Evolutionary conservation across 2,329 filamentous ascomycete genomes (phyloP).

Genomic region (Elsinoe australis): DNA sequence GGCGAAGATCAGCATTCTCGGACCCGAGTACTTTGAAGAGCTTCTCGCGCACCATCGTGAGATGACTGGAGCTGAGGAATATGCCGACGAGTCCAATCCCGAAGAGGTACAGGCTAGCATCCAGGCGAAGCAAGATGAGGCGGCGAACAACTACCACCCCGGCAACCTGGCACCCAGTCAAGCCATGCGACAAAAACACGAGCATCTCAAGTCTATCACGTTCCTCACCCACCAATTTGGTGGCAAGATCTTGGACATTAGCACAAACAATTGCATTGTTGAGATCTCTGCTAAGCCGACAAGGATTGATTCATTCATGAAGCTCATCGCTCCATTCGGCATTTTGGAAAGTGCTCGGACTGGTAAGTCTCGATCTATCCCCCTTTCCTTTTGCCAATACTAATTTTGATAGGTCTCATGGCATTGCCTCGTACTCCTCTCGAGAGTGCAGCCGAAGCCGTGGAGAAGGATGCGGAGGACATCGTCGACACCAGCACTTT

Average conservation of each 20-base stretch:
- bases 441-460: conserved; percentile 59
- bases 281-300: conserved; percentile 89
- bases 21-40: conserved; percentile 97
- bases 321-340: conserved; percentile 87
- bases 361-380: conserved; percentile 38
- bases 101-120: conserved; percentile 23
- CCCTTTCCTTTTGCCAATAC: neutral
- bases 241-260: conserved; percentile 95
- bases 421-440: conserved; percentile 89
- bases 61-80: conserved; percentile 54
- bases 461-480: conserved; percentile 80
- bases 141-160: conserved; percentile 70
- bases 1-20: conserved; percentile 92
- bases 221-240: conserved; percentile 96
- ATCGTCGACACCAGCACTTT: conserved; percentile 91
- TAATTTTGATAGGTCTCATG: conserved; percentile 64
- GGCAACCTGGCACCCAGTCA: conserved; percentile 77
- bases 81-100: conserved; percentile 22
- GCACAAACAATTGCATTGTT: conserved; percentile 96
- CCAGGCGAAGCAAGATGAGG: conserved; percentile 30
- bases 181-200: conserved; percentile 90
- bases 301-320: conserved; percentile 96
- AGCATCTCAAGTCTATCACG: conserved; percentile 93
- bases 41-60: conserved; percentile 91
- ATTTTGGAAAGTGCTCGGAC: conserved; percentile 94